Base-by-base conservation (phyloP, 306 rosid genomes). In the Senna tora region DNA sequence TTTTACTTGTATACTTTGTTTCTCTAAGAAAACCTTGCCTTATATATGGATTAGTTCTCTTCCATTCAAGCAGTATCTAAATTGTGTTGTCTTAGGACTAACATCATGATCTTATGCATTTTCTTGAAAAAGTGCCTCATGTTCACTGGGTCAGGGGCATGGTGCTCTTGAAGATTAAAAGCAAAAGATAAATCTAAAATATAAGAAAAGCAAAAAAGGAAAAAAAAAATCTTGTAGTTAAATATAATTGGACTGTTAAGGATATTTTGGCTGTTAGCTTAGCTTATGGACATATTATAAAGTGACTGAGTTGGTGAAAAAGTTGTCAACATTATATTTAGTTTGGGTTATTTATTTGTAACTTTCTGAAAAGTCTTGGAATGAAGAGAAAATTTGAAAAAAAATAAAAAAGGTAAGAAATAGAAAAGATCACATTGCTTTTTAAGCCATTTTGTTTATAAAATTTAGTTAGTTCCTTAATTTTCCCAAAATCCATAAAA, bases 1-100 rank as follows among this genome's bases (percentile, higher is more conserved):
- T 42, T 46, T 72, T 19, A 41, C 70, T 11, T 67, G 45, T 47
- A 74, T 65, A 41, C 72, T 55, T 19, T 39, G 56, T 42, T 73
- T 6, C 67, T 51, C 42, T 42, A 59, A 19, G 32, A 56, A 42
- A 65, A 67, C 34, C 61, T 21, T 73, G 22, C 9, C 58, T 33
- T 49, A 65, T 42, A 25, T 34, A 58, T 64, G 46, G 47, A 61
- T 52, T 52, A 28, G 2, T 67, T 69, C 43, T 75, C 20, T 43
- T 25, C 32, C 39, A 7, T 25, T 65, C 13, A 73, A 69, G 30
- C 30, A 51, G 12, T 39, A 74, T 61, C 45, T 52, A 10, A 58
- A 52, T 47, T 33, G 55, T 47, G 11, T 63, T 33, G 43, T 41
- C 58, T 70, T 46, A 11, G 36, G 20, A 45, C 36, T 64, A 28